Conservation (phyloP, 2,329 filamentous ascomycete genomes). For the Aspergillus tubingensis region DNA sequence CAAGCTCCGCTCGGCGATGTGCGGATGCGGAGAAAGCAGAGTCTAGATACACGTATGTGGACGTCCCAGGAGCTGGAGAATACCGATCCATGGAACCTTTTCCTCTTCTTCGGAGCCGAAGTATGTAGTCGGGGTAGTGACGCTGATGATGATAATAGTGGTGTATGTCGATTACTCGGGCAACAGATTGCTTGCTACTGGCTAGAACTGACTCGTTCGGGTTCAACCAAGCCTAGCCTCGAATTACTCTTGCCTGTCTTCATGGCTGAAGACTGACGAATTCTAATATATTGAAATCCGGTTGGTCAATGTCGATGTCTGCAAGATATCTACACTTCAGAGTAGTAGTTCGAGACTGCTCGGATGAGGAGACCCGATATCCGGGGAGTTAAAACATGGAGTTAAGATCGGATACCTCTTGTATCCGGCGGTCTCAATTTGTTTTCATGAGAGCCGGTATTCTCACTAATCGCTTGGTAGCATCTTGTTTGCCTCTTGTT, state of each 20-base stretch:
- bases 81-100: background rate
- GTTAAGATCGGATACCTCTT: background rate
- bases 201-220: background rate
- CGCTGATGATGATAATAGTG: background rate
- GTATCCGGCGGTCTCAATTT: background rate
- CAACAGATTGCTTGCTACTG: background rate
- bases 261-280: background rate
- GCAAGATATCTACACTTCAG: background rate
- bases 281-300: background rate
- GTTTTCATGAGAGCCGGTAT: background rate
- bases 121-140: background rate
- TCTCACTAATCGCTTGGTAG: background rate
- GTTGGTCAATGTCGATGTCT: background rate
- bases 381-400: background rate
- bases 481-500: background rate
- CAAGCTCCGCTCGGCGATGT: background rate
- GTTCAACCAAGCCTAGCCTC: background rate
- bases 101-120: background rate
- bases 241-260: background rate
- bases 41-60: background rate
- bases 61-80: background rate
- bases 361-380: background rate
- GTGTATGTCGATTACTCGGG: background rate
- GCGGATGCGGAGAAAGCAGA: background rate
- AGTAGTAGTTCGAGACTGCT: slow-evolving; percentile 1